Percentiles rank a stretch among this genome's conserved stretches.
phyloP scores from a whole-genome alignment of 2,329 filamentous ascomycete species.

The Alternaria sp. region DNA sequence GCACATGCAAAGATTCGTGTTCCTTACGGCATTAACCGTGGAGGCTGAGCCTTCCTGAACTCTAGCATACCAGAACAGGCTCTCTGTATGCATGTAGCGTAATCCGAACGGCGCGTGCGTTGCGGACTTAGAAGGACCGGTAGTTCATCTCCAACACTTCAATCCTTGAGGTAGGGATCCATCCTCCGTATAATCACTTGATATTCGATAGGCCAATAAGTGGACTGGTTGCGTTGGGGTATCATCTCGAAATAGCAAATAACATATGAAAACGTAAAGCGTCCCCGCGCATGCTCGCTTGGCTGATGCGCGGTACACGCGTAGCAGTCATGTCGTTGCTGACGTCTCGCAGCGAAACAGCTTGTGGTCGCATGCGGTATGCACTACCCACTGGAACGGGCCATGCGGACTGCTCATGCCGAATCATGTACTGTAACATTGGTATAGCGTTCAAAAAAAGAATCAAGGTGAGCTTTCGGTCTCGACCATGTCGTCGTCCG shows the following conservation, averaged over 20 bases:
- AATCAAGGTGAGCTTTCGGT: conserved; percentile 31
- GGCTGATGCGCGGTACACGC: background rate
- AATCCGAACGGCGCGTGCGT: background rate
- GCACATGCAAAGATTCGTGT: background rate
- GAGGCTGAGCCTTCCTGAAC: background rate
- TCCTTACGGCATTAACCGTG: background rate
- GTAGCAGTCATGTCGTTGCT: background rate
- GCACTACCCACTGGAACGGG: background rate
- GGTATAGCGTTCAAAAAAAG: background rate
- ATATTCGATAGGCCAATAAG: conserved; percentile 7
- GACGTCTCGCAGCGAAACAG: background rate
- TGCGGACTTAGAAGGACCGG: background rate
- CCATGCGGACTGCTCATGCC: background rate
- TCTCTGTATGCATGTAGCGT: background rate
- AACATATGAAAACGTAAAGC: conserved; percentile 15
- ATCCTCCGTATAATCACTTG: conserved; percentile 5
- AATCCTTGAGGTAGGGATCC: background rate
- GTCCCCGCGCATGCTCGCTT: background rate
- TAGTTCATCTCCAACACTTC: conserved; percentile 2
- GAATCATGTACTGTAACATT: conserved; percentile 2
- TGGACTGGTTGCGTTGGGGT: conserved; percentile 9
- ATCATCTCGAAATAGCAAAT: conserved; percentile 14
- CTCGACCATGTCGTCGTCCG: conserved; percentile 36
- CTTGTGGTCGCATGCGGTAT: background rate
- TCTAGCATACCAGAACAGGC: background rate